Conservation (phyloP, 495 filamentous ascomycete species). For the Tuber borchii region DNA sequence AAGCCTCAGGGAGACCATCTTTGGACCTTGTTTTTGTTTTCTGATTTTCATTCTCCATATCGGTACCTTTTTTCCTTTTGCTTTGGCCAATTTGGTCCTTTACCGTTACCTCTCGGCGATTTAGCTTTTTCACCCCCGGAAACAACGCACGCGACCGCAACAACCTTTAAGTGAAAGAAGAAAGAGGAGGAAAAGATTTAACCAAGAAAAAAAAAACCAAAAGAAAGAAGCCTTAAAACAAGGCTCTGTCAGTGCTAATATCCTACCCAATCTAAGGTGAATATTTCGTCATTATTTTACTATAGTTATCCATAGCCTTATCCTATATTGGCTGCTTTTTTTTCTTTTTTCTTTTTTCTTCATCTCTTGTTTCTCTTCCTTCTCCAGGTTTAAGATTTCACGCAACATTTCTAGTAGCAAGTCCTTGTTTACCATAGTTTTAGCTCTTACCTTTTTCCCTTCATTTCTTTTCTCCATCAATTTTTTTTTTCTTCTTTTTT, state of each 20-base stretch:
- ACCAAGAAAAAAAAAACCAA: conserved; percentile 6
- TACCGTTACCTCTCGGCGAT: neutral
- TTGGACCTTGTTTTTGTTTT: conserved; percentile 7
- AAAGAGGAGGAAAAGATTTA: neutral
- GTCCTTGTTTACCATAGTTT: neutral
- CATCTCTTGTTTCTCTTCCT: neutral
- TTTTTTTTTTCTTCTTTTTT: conserved; percentile 18
- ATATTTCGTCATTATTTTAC: neutral
- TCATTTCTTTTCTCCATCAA: conserved; percentile 15
- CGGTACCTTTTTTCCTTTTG: conserved; percentile 6
- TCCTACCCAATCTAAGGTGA: neutral
- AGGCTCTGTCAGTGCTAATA: neutral
- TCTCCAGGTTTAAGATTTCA: neutral
- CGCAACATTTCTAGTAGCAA: neutral
- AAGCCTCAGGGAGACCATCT: neutral
- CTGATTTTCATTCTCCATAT: conserved; percentile 13
- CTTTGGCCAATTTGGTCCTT: neutral
- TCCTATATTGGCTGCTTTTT: neutral
- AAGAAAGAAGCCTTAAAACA: conserved; percentile 4
- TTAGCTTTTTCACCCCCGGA: conserved; percentile 10
- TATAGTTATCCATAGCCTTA: neutral
- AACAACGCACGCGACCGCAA: conserved; percentile 26
- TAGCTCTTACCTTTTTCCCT: conserved; percentile 6
- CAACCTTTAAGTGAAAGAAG: neutral
- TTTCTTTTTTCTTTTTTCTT: neutral